A percentile compares a stretch with the other conserved stretches of the same genome.
These are phyloP conservation scores for Penstemon eatonii DNA, from an alignment of 257 asterid species.

Conservation along the genomic window DNA sequence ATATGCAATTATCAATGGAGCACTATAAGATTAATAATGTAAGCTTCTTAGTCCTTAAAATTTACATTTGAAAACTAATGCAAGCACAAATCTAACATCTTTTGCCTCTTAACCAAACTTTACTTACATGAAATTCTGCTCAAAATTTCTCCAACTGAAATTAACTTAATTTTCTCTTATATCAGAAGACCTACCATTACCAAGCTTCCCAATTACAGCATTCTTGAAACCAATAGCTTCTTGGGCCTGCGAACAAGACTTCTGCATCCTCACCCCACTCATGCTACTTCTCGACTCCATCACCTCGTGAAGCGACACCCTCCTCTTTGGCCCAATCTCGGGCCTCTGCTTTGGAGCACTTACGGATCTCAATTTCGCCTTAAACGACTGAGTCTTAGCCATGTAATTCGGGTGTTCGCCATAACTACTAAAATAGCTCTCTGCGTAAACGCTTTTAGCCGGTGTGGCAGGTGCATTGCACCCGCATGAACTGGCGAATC, in stretches of 20 bases:
- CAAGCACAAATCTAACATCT: constrained; percentile 16
- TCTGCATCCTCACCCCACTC: constrained; percentile 73
- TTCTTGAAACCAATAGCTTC: constrained; percentile 61
- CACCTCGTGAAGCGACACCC: constrained; percentile 47
- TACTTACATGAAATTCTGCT: constrained; percentile 1
- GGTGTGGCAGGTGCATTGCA: constrained; percentile 39
- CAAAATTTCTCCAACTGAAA: not conserved
- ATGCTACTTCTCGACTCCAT: constrained; percentile 63
- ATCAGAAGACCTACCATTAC: constrained; percentile 45
- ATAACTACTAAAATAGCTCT: constrained; percentile 34
- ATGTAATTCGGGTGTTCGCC: constrained; percentile 57
- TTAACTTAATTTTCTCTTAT: constrained; percentile 3
- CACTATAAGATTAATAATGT: not conserved
- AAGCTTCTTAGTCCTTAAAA: not conserved
- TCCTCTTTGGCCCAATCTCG: constrained; percentile 49
- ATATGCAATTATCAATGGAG: constrained; percentile 1
- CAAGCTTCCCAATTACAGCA: constrained; percentile 52
- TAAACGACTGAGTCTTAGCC: constrained; percentile 81
- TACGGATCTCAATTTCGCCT: constrained; percentile 69
- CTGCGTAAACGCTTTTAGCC: constrained; percentile 50
- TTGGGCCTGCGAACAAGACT: constrained; percentile 62
- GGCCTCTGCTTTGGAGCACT: constrained; percentile 85
- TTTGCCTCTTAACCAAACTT: not conserved
- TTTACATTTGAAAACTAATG: not conserved
- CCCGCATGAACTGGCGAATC: constrained; percentile 39